phyloP scores from a whole-genome alignment of 2,329 filamentous ascomycete species.

The Aureobasidium sp. region DNA sequence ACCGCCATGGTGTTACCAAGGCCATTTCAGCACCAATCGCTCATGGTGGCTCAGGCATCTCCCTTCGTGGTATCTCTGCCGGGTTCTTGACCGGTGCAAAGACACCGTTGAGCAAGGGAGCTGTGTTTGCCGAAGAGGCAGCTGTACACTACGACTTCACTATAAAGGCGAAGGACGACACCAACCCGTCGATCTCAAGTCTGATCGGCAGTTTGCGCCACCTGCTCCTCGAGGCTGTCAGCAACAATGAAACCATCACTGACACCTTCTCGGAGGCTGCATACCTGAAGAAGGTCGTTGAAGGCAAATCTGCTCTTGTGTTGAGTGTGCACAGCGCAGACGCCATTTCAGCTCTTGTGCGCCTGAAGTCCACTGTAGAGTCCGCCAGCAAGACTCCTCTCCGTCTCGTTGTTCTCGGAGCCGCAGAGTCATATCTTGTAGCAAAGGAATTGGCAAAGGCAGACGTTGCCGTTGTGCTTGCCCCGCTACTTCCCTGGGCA shows the following conservation, averaged over 20 bases:
- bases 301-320: constrained; percentile 61
- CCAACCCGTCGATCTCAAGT: constrained; percentile 59
- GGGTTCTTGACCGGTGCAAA: constrained; percentile 40
- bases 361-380: constrained; percentile 65
- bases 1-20: constrained; percentile 41
- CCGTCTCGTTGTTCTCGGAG: constrained; percentile 66
- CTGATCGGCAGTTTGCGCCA: constrained; percentile 58
- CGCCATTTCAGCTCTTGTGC: constrained; percentile 65
- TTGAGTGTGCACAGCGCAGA: constrained; percentile 70
- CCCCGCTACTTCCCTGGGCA: constrained; percentile 64
- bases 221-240: constrained; percentile 61
- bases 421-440: constrained; percentile 68
- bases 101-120: constrained; percentile 36
- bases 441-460: constrained; percentile 65
- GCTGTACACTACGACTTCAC: constrained; percentile 59
- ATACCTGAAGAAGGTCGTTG: constrained; percentile 61
- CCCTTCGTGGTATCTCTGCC: constrained; percentile 41
- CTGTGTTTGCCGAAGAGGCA: constrained; percentile 44
- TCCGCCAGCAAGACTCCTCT: constrained; percentile 43
- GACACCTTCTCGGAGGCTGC: constrained; percentile 50
- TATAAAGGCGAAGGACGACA: constrained; percentile 48
- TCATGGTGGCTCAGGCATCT: constrained; percentile 28
- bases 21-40: constrained; percentile 42
- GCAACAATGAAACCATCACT: constrained; percentile 39
- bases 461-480: constrained; percentile 65